These are phyloP conservation scores for Pneumocystis sp. DNA, from an alignment of 1,139 yeast genomes.

Conservation along the genomic window DNA sequence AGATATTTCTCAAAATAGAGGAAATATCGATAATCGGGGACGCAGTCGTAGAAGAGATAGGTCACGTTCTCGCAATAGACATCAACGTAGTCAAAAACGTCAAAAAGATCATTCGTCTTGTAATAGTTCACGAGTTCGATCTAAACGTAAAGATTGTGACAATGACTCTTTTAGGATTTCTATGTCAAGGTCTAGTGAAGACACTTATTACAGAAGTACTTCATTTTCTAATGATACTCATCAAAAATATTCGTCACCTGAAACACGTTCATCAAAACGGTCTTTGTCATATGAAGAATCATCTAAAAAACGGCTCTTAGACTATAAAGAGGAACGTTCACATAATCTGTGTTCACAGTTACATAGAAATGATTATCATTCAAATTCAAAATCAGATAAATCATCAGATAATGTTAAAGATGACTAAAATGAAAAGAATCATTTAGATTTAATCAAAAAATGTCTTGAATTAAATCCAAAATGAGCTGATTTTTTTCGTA, in stretches of 20 bases:
- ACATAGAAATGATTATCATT: background rate
- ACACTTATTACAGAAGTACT: background rate
- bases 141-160: background rate
- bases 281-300: background rate
- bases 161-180: background rate
- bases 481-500: background rate
- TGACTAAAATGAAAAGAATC: background rate
- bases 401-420: background rate
- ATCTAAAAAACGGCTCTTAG: background rate
- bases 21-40: background rate
- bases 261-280: background rate
- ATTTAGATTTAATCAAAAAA: background rate
- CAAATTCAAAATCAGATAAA: background rate
- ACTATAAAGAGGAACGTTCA: background rate
- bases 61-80: background rate
- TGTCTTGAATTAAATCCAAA: background rate
- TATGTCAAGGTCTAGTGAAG: background rate
- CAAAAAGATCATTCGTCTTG: background rate
- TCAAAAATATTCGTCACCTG: background rate
- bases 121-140: background rate
- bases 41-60: background rate
- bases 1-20: background rate
- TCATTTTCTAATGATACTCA: background rate
- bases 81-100: background rate
- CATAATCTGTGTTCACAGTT: background rate